Percentiles rank a stretch among this genome's conserved stretches.
These are phyloP conservation scores for Coccinonectria pachysandricola DNA, from an alignment of 2,329 filamentous ascomycete genomes.

Conservation along the genomic window DNA sequence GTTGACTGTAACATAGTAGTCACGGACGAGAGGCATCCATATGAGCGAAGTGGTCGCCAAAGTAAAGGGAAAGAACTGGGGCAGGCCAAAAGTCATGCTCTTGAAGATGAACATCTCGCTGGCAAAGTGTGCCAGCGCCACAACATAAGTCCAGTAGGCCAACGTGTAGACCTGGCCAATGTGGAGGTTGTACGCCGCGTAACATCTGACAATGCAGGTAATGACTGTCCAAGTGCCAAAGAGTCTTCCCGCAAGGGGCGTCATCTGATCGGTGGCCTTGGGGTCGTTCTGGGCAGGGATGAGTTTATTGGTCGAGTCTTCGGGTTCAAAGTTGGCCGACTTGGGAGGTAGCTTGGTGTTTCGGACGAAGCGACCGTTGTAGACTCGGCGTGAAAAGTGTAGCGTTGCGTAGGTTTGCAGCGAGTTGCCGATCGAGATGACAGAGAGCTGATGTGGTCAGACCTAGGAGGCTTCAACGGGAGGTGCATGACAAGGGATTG, in stretches of 20 bases:
- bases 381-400: conserved; percentile 77
- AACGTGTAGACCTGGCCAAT: conserved; percentile 67
- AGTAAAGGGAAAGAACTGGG: conserved; percentile 45
- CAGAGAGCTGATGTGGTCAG: conserved; percentile 52
- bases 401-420: conserved; percentile 75
- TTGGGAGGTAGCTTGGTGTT: conserved; percentile 35
- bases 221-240: conserved; percentile 87
- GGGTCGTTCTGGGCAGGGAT: conserved; percentile 33
- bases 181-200: conserved; percentile 73
- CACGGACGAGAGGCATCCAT: conserved; percentile 60
- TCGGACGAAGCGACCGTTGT: conserved; percentile 54
- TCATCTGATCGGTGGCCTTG: conserved; percentile 50
- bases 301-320: conserved; percentile 44
- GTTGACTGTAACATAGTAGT: conserved; percentile 49
- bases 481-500: conserved; percentile 2
- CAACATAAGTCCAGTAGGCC: conserved; percentile 68
- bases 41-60: conserved; percentile 40
- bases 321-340: conserved; percentile 34
- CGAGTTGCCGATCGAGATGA: conserved; percentile 75
- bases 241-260: conserved; percentile 64
- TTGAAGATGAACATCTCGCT: conserved; percentile 74
- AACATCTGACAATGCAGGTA: conserved; percentile 64
- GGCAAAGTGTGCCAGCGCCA: conserved; percentile 69
- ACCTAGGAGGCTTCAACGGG: conserved; percentile 1
- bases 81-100: conserved; percentile 54